Conservation (phyloP, 495 filamentous ascomycete genomes). For the Stereocaulon alpinum region DNA sequence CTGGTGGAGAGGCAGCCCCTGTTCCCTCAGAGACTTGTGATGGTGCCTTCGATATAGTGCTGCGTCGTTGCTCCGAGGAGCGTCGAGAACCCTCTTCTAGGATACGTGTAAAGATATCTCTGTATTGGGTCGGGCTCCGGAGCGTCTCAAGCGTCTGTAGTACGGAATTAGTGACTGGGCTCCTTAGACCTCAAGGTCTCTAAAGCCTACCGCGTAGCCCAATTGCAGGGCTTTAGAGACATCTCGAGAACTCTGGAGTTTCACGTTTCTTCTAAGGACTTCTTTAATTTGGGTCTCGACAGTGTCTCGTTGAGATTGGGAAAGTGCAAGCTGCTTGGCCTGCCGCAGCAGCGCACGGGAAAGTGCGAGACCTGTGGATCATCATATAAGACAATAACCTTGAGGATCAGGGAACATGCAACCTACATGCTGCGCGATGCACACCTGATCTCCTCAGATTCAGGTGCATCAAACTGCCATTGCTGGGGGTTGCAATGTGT, state of each 20-base stretch:
- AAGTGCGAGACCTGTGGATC: constrained; percentile 52
- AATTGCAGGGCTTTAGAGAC: constrained; percentile 45
- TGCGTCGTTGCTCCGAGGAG: neutral
- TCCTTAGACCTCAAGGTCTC: neutral
- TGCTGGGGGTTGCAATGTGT: neutral
- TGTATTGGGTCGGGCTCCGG: neutral
- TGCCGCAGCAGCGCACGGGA: constrained; percentile 61
- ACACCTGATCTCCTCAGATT: constrained; percentile 37
- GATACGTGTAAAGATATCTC: neutral
- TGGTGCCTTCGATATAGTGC: too few relatives aligned
- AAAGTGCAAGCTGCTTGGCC: constrained; percentile 39
- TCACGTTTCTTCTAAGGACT: constrained; percentile 48
- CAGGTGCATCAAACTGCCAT: constrained; percentile 29
- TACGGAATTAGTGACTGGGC: neutral
- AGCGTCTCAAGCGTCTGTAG: constrained; percentile 10
- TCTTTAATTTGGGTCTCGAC: constrained; percentile 39
- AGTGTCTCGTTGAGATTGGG: constrained; percentile 30
- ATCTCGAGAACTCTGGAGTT: constrained; percentile 44
- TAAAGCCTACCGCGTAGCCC: constrained; percentile 50
- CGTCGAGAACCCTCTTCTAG: neutral
- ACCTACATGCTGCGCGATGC: constrained; percentile 58
- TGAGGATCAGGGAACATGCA: neutral
- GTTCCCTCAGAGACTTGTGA: neutral
- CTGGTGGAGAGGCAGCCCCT: neutral
- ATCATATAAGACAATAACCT: constrained; percentile 12